Evolutionary conservation across 2,329 filamentous ascomycete species (phyloP).

Genomic region (Epichloe baconii): DNA sequence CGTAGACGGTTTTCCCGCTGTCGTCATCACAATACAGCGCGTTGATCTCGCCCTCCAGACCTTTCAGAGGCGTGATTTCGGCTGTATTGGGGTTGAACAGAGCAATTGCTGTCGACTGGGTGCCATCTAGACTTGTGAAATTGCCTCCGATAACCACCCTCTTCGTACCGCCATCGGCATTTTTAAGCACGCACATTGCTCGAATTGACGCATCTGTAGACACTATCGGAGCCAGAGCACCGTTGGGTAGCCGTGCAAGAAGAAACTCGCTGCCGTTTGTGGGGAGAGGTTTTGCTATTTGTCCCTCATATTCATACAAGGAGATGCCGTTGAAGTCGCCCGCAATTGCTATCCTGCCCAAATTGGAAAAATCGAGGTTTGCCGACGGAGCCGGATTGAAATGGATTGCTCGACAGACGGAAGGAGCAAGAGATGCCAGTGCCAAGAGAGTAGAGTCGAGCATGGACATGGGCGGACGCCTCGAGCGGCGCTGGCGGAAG

Average conservation of each 20-base stretch:
- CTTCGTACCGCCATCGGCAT: slow-evolving; percentile 50
- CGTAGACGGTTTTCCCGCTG: slow-evolving; percentile 65
- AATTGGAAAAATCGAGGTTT: slow-evolving; percentile 62
- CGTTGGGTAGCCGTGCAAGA: slow-evolving; percentile 72
- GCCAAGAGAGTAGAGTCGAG: slow-evolving; percentile 22
- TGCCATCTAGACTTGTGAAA: slow-evolving; percentile 77
- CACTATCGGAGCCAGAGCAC: slow-evolving; percentile 61
- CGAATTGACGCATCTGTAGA: slow-evolving; percentile 74
- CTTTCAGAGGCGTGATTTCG: slow-evolving; percentile 59
- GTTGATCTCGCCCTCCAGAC: slow-evolving; percentile 70
- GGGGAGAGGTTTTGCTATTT: slow-evolving; percentile 53
- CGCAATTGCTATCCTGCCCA: slow-evolving; percentile 74
- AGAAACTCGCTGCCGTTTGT: slow-evolving; percentile 73
- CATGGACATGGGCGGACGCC: slow-evolving; percentile 21
- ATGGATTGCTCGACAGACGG: slow-evolving; percentile 35
- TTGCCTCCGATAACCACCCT: slow-evolving; percentile 83
- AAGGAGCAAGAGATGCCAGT: slow-evolving; percentile 27
- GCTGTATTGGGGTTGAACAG: slow-evolving; percentile 64
- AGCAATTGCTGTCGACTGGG: slow-evolving; percentile 66
- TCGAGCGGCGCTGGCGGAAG: slow-evolving; percentile 28
- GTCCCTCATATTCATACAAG: slow-evolving; percentile 72
- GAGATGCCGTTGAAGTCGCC: slow-evolving; percentile 90
- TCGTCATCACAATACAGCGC: slow-evolving; percentile 69
- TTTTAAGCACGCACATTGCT: slow-evolving; percentile 71
- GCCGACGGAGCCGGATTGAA: slow-evolving; percentile 52